phyloP scores from a whole-genome alignment of 352 stramenopile genomes.

The Globisporangium canariense region DNA sequence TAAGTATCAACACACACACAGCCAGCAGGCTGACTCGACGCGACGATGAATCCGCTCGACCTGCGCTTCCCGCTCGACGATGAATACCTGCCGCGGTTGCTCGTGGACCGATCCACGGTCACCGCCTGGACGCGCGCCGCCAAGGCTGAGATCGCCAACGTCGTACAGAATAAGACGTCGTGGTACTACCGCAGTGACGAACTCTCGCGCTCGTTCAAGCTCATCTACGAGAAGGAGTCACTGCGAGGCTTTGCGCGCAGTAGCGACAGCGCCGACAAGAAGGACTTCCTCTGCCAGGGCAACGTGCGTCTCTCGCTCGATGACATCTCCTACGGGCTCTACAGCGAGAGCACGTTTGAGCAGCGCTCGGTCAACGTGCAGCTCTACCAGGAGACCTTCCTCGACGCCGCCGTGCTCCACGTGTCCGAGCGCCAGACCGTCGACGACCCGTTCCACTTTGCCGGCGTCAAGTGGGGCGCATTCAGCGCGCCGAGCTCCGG shows the following conservation, averaged over 20 bases:
- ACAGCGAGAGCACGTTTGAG: slow-evolving; percentile 35
- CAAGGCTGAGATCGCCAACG: slow-evolving; percentile 30
- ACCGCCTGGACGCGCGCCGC: slow-evolving; percentile 29
- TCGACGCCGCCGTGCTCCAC: slow-evolving; percentile 45
- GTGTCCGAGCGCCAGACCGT: slow-evolving; percentile 23
- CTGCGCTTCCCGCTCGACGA: slow-evolving; percentile 14
- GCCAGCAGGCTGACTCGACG: neutral
- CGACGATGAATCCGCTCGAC: slow-evolving; percentile 9
- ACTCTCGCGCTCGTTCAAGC: slow-evolving; percentile 28
- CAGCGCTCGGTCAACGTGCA: slow-evolving; percentile 31
- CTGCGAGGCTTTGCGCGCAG: slow-evolving; percentile 28
- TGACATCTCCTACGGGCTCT: slow-evolving; percentile 31
- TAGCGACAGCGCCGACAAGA: slow-evolving; percentile 23
- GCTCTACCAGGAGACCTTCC: slow-evolving; percentile 43
- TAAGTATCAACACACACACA: neutral
- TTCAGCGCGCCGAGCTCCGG: slow-evolving; percentile 24
- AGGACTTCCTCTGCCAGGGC: slow-evolving; percentile 30
- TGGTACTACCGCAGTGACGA: slow-evolving; percentile 42
- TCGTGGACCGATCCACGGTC: slow-evolving; percentile 15
- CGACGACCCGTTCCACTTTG: slow-evolving; percentile 41
- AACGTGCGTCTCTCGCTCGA: slow-evolving; percentile 34
- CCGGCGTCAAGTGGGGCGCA: slow-evolving; percentile 43
- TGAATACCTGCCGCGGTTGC: slow-evolving; percentile 7
- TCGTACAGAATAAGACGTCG: slow-evolving; percentile 30
- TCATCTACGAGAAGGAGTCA: slow-evolving; percentile 27